Evolutionary conservation across 2,329 filamentous ascomycete species (phyloP), one percentile per base, ranked within the genome.

Genomic region (Fusarium domesticum): DNA sequence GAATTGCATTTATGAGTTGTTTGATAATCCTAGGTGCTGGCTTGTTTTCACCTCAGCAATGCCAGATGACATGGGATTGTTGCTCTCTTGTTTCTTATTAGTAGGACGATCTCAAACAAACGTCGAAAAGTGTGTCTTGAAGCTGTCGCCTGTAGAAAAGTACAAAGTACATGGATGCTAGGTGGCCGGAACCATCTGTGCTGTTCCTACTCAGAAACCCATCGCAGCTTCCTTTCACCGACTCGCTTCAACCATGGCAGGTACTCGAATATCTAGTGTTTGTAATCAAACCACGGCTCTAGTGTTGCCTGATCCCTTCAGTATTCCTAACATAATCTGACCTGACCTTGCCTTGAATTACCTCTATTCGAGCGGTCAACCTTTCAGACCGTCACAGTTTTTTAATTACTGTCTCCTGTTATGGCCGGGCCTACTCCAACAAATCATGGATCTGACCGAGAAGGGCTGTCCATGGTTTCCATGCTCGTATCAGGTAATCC

Each of bases 301-400:
- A 31, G 36, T 20, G 28, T 57, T 57, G 56, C 50, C 50, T 59
- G 56, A 54, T 53, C 45, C 20, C 20, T 23, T 37, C 44, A 33
- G 46, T 42, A 25, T 35, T 31, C 23, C 43, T 41, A 28, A 35
- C 31, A 20, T 47, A 23, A 23, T 23, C 50, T 51, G 50, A 50
- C 42, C 39, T 47, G 46, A 48, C 47, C 37, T 32, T 32, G 44
- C 39, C 18, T 35, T 35, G 35, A 16, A 16, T 18, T 33, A 20
- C 23, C 16, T n/a, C n/a, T 34, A 36, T 47, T 31, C 35, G 42
- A 43, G 45, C 41, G 42, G 45, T 50, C 54, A 54, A 32, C 32
- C 15, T 18, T 25, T 39, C 18, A 41, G 20, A 30, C 14, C 25
- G 20, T 33, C 30, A 33, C 18, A 46, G 28, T 39, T 52, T 52